These are phyloP conservation scores for Penicillium sp. DNA, from an alignment of 2,329 filamentous ascomycete species.

Conservation along the genomic window DNA sequence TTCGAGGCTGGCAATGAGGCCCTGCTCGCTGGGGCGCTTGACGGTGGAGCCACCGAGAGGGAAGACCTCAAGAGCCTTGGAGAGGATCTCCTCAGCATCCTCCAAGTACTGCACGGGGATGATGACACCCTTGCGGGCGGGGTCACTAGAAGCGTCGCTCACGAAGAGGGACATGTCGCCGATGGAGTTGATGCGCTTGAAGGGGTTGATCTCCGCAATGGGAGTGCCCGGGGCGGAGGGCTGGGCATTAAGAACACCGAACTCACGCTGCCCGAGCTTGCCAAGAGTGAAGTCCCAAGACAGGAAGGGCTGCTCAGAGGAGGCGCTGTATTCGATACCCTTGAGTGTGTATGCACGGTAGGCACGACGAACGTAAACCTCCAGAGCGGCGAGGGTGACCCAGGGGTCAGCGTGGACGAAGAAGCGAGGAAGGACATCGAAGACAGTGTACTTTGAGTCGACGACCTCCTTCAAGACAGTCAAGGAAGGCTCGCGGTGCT, in stretches of 20 bases:
- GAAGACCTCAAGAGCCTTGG: slow-evolving; percentile 80
- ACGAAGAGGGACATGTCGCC: slow-evolving; percentile 92
- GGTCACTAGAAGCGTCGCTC: slow-evolving; percentile 67
- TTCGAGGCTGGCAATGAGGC: slow-evolving; percentile 69
- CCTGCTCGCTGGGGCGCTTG: slow-evolving; percentile 55
- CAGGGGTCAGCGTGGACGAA: slow-evolving; percentile 92
- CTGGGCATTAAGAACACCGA: slow-evolving; percentile 71
- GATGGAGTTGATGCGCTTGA: slow-evolving; percentile 88
- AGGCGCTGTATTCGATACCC: slow-evolving; percentile 80
- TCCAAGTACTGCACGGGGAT: slow-evolving; percentile 91
- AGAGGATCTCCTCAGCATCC: slow-evolving; percentile 83
- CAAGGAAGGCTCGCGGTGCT: slow-evolving; percentile 87
- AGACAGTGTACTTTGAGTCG: slow-evolving; percentile 97
- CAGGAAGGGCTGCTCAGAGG: slow-evolving; percentile 67
- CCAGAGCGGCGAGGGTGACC: slow-evolving; percentile 88
- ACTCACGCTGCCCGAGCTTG: slow-evolving; percentile 89
- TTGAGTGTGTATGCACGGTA: slow-evolving; percentile 95
- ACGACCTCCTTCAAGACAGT: slow-evolving; percentile 96
- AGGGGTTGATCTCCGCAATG: slow-evolving; percentile 57
- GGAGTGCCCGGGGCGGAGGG: slow-evolving; percentile 83
- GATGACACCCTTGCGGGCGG: slow-evolving; percentile 86
- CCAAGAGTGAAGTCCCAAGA: slow-evolving; percentile 96
- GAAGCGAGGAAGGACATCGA: slow-evolving; percentile 92
- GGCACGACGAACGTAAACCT: slow-evolving; percentile 93
- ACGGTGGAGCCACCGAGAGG: slow-evolving; percentile 57